These are phyloP conservation scores for Aspergillus terreus DNA, from an alignment of 2,329 filamentous ascomycete species.

Conservation along the genomic window DNA sequence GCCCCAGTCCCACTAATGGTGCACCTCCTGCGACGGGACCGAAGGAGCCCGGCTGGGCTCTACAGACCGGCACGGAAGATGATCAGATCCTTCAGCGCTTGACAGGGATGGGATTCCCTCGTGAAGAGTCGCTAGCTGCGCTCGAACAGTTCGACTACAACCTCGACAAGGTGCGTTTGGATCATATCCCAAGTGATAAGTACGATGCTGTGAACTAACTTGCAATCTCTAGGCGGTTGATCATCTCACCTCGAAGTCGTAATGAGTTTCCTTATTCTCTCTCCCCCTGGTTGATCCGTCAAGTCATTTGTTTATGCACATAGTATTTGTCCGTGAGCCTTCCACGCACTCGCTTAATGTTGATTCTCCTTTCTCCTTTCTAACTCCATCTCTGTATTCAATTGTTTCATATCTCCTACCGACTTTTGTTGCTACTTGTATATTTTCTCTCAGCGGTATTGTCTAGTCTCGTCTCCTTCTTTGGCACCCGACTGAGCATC, in stretches of 20 bases:
- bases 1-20: slow-evolving; percentile 16
- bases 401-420: slow-evolving; percentile 11
- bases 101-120: slow-evolving; percentile 82
- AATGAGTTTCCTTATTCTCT: slow-evolving; percentile 9
- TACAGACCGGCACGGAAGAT: slow-evolving; percentile 73
- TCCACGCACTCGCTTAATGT: slow-evolving; percentile 15
- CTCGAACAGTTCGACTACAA: slow-evolving; percentile 96
- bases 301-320: slow-evolving; percentile 12
- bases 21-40: slow-evolving; percentile 1
- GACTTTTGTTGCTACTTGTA: slow-evolving; percentile 10
- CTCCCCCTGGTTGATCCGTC: not conserved
- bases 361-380: slow-evolving; percentile 11
- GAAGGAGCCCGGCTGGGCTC: slow-evolving; percentile 58
- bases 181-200: too few relatives aligned
- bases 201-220: not conserved
- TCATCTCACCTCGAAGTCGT: slow-evolving; percentile 40
- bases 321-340: slow-evolving; percentile 9
- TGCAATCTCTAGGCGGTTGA: slow-evolving; percentile 34
- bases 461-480: slow-evolving; percentile 1
- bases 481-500: not conserved
- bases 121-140: slow-evolving; percentile 69
- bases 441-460: slow-evolving; percentile 8
- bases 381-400: slow-evolving; percentile 8
- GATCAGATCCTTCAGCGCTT: slow-evolving; percentile 88
- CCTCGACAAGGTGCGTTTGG: slow-evolving; percentile 72